Evolutionary conservation across 2,329 filamentous ascomycete species (phyloP), one percentile per base, ranked within the genome.

Genomic region (Paraconiothyrium brasiliense): DNA sequence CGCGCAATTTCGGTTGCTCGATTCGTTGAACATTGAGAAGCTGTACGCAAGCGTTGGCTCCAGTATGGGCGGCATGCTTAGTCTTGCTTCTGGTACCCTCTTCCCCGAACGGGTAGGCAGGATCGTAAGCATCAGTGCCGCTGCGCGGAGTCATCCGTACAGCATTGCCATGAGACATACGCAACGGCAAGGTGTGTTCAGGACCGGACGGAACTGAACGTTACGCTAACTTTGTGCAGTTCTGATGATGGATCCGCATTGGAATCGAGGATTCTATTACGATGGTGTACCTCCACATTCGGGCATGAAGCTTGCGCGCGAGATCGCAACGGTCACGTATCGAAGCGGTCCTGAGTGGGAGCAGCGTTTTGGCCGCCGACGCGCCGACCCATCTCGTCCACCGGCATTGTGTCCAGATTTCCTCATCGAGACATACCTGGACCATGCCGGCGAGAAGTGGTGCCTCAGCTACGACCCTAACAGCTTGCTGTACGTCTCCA

Each of bases 21-120:
- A 98, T 77, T 79, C 83, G 4, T 83, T 99, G 32, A 89, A 89
- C 6, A 90, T 99, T 49, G 75, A 87, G 27, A 92, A 88, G 72
- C 85, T 99, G 10, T 92, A 97, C 77, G 95, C 95, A 20, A 97
- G 92, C 61, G 94, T 99, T 22, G 95, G 95, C 14, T 93, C 92
- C 6, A 97, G 93, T 78, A 99, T 99, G 95, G 95, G 95, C 57
- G 95, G 95, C 58, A 99, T 99, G 95, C 94, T 97, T 77, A 95
- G 92, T 69, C 85, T 99, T 5, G 94, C 94, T 8, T 92, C 93
- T 0, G 95, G 92, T 3, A 88, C 92, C 0, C 81, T 97, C 34
- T 97, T 94, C 76, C 92, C 93, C 0, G 87, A 92, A 43, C 87
- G 94, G 37, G 91, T 99, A 2, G 89, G 89, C 43, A 89, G 90